Evolutionary conservation across 1,139 yeast species (phyloP).

Genomic region (Hyphopichia khmerensis): DNA sequence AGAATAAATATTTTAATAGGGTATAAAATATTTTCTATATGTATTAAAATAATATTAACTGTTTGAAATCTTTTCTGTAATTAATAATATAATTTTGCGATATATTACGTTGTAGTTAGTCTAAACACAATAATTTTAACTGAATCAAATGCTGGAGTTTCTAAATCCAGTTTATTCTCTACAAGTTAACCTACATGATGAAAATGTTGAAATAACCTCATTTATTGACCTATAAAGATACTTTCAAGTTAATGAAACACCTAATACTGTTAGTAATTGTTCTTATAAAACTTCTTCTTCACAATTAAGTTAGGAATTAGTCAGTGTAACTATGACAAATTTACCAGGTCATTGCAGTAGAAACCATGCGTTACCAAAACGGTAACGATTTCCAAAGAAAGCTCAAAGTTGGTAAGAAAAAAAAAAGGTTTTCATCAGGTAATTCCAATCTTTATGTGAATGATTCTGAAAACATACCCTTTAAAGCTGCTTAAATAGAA

Average conservation of each 20-base stretch:
- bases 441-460: neutral
- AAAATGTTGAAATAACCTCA: too few species aligned
- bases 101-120: neutral
- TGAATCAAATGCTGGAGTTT: too few species aligned
- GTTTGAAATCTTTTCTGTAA: neutral
- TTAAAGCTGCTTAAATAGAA: neutral
- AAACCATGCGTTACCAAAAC: constrained; percentile 42
- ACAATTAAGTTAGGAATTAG: constrained; percentile 5
- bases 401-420: constrained; percentile 41
- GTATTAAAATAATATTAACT: neutral
- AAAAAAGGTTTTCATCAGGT: constrained; percentile 15
- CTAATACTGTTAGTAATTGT: neutral
- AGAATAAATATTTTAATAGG: constrained; percentile 40
- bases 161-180: too few species aligned
- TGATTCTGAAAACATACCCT: neutral
- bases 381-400: constrained; percentile 31
- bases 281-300: neutral
- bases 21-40: neutral
- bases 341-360: constrained; percentile 49
- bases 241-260: too few species aligned
- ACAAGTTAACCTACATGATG: too few species aligned
- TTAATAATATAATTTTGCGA: neutral
- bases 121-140: too few species aligned
- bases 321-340: constrained; percentile 55
- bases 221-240: too few species aligned